These are phyloP conservation scores for Penicillium riverlandense DNA, from an alignment of 495 filamentous ascomycete genomes.

Conservation along the genomic window DNA sequence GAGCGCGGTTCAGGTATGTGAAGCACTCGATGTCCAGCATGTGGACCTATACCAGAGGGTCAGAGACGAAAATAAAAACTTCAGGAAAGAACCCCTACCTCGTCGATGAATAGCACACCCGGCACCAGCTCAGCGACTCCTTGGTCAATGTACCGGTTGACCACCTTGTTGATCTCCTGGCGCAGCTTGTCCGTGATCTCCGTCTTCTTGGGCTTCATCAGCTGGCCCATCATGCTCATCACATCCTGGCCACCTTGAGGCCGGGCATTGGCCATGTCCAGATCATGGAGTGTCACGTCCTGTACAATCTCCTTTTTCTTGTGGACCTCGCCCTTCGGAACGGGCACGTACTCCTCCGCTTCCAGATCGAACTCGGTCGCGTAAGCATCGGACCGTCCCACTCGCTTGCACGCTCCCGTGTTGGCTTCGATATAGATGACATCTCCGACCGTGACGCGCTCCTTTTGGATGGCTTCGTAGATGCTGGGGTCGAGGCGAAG, in stretches of 20 bases:
- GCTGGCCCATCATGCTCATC: constrained; percentile 99
- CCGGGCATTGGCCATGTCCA: constrained; percentile 92
- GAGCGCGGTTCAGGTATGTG: constrained; percentile 94
- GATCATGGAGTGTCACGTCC: constrained; percentile 91
- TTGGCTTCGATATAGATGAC: constrained; percentile 99
- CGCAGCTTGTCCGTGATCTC: constrained; percentile 97
- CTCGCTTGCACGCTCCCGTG: constrained; percentile 93
- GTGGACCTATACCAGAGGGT: constrained; percentile 57
- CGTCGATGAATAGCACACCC: constrained; percentile 95
- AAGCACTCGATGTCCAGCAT: constrained; percentile 99
- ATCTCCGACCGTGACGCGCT: constrained; percentile 89
- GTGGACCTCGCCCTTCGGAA: constrained; percentile 97
- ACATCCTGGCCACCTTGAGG: constrained; percentile 96
- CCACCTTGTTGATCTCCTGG: constrained; percentile 95
- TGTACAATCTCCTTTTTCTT: constrained; percentile 99
- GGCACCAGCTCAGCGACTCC: constrained; percentile 96
- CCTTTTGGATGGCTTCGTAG: constrained; percentile 98
- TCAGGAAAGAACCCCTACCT: constrained; percentile 48
- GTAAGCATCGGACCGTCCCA: constrained; percentile 91
- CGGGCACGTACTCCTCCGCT: constrained; percentile 96
- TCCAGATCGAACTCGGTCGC: constrained; percentile 97
- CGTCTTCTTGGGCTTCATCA: constrained; percentile 98
- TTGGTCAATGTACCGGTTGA: constrained; percentile 96
- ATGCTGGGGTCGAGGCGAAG: constrained; percentile 92
- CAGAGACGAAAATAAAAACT: not conserved